Evolutionary conservation across 371 early-diverging fungal species (phyloP), one percentile per base, ranked within the genome.

Genomic region (Mortierella sp.): DNA sequence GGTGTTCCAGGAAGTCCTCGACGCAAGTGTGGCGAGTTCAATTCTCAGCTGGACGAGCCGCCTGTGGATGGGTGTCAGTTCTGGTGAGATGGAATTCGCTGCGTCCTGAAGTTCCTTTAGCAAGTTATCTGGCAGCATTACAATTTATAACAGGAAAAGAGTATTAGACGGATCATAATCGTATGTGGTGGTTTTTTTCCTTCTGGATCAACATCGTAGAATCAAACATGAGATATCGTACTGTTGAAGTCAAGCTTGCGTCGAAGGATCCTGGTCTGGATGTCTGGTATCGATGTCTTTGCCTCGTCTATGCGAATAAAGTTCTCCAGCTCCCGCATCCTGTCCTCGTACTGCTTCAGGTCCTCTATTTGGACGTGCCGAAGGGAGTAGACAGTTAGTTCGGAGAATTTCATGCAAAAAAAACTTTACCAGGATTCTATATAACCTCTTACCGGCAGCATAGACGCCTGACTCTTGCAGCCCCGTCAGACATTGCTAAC

Each of bases 401-500:
- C 7, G 37, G 11, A 34, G n/a, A n/a, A n/a, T n/a, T 34, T 34
- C 37, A 34, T 34, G 37, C 37, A 34, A 34, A 34, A 34, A 14
- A 34, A 14, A 11, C 14, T 14, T 11, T 34, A 34, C 14, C 37
- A 34, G 37, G 14, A 4, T 7, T 7, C 11, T 14, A 7, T 7
- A 34, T 14, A 34, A 14, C 37, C 34, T 50, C 52, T 51, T 57
- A 76, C 76, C 76, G 26, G 65, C 57, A 41, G 70, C 70, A 56
- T 90, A 93, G 19, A 88, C 82, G 7, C 89, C 93, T 58, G 90
- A 87, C 43, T 89, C 90, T 44, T 86, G 79, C 19, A 91, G 67
- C 61, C 91, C 85, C 50, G 85, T 88, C 63, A 93, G 78, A 73
- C 90, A 92, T 76, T 91, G 89, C 92, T 92, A 19, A 6, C 19